A percentile compares a stretch with the other conserved stretches of the same genome.
phyloP scores from a whole-genome alignment of 2,329 filamentous ascomycete genomes.

The Dactylellina parvicollis region DNA sequence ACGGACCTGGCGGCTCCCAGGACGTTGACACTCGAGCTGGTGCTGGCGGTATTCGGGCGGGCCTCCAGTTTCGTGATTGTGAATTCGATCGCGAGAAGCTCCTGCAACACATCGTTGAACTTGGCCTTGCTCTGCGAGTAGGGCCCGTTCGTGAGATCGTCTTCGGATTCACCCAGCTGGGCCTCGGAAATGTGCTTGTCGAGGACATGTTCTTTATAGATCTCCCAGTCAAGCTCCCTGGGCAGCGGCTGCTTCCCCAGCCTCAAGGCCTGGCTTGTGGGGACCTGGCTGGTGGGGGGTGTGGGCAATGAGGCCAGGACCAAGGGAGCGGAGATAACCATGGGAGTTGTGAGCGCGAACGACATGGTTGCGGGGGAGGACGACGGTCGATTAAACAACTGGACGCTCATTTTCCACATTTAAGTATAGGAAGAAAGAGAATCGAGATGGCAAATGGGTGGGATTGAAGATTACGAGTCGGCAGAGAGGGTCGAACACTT shows the following conservation, averaged over 20 bases:
- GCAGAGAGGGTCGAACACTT: slow-evolving; percentile 20
- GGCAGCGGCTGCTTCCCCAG: slow-evolving; percentile 44
- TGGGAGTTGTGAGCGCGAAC: slow-evolving; percentile 5
- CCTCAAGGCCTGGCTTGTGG: slow-evolving; percentile 8
- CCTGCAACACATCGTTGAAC: slow-evolving; percentile 52
- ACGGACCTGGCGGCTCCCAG: slow-evolving; percentile 15
- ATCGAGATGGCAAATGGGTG: background rate
- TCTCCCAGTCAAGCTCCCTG: slow-evolving; percentile 37
- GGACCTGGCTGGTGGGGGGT: background rate
- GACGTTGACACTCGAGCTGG: slow-evolving; percentile 26
- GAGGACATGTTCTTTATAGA: slow-evolving; percentile 42
- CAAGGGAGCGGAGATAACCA: slow-evolving; percentile 2
- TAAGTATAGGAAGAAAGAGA: background rate
- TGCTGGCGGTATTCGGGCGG: slow-evolving; percentile 32
- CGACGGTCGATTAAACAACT: slow-evolving; percentile 8
- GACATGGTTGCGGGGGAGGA: slow-evolving; percentile 39
- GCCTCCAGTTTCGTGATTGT: slow-evolving; percentile 34
- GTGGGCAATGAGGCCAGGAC: too few relatives aligned
- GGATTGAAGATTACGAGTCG: slow-evolving; percentile 10
- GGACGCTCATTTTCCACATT: slow-evolving; percentile 4
- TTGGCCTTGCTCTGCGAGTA: slow-evolving; percentile 26
- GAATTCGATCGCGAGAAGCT: slow-evolving; percentile 31
- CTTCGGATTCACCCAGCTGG: slow-evolving; percentile 40
- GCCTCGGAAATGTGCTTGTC: slow-evolving; percentile 30
- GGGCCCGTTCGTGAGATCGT: slow-evolving; percentile 30